Percentiles rank a stretch among this genome's conserved stretches.
Evolutionary conservation across 1,139 yeast genomes (phyloP).

Genomic region (Kurtzmaniella quercitrusa): DNA sequence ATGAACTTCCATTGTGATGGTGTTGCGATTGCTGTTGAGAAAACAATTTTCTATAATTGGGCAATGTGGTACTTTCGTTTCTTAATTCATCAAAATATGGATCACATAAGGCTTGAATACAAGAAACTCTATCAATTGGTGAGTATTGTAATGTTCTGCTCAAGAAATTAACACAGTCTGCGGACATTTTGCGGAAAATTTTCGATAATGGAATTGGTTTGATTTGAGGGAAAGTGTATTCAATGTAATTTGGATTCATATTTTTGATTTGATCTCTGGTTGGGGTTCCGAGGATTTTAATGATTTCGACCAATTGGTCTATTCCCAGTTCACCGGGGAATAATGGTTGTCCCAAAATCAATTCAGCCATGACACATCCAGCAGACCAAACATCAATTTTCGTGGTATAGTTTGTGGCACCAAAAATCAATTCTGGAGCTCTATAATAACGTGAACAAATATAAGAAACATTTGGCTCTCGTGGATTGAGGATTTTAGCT

Average conservation of each 20-base stretch:
- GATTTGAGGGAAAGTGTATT: constrained; percentile 94
- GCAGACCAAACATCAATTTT: constrained; percentile 98
- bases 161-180: constrained; percentile 62
- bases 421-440: constrained; percentile 90
- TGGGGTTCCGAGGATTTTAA: constrained; percentile 94
- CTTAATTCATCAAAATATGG: constrained; percentile 77
- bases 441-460: constrained; percentile 95
- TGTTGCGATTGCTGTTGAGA: constrained; percentile 28
- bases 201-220: constrained; percentile 86
- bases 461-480: constrained; percentile 92
- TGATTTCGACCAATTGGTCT: constrained; percentile 94
- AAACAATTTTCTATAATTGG: constrained; percentile 47
- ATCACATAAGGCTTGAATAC: constrained; percentile 65
- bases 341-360: constrained; percentile 89
- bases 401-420: constrained; percentile 91
- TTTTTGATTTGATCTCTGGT: constrained; percentile 85
- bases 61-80: constrained; percentile 48
- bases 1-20: constrained; percentile 14
- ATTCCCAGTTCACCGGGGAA: constrained; percentile 98
- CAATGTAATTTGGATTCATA: constrained; percentile 97
- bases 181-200: constrained; percentile 67
- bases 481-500: constrained; percentile 87
- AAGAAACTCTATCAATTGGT: constrained; percentile 66
- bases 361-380: constrained; percentile 97
- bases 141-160: constrained; percentile 65